These are phyloP conservation scores for Coniochaeta hoffmannii DNA, from an alignment of 2,329 filamentous ascomycete genomes.

Conservation along the genomic window DNA sequence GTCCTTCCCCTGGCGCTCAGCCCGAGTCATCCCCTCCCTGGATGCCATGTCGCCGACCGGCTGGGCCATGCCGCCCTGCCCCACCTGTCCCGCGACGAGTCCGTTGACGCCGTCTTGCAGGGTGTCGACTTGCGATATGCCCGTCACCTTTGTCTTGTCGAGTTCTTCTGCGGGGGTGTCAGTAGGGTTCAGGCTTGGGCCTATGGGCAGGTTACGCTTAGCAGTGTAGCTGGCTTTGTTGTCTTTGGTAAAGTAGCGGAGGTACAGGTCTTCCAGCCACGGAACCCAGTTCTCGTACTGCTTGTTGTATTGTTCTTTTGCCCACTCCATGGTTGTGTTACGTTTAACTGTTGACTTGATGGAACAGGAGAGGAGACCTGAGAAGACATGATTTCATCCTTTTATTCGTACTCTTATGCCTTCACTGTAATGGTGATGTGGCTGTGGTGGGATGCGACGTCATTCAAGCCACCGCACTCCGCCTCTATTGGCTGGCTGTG, in stretches of 20 bases:
- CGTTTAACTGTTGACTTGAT: neutral
- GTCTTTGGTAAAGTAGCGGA: slow-evolving; percentile 66
- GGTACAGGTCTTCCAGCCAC: slow-evolving; percentile 67
- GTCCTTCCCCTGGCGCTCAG: slow-evolving; percentile 57
- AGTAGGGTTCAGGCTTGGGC: slow-evolving; percentile 2
- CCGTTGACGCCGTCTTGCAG: slow-evolving; percentile 61
- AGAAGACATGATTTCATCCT: too few species aligned
- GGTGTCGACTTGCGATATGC: slow-evolving; percentile 57
- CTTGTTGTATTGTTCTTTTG: slow-evolving; percentile 57
- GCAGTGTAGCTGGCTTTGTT: slow-evolving; percentile 68
- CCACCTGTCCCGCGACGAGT: slow-evolving; percentile 55
- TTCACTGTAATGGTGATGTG: neutral
- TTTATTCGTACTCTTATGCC: too few species aligned
- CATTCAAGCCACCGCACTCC: neutral
- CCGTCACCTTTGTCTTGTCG: slow-evolving; percentile 62
- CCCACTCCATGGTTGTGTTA: slow-evolving; percentile 35
- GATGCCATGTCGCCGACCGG: slow-evolving; percentile 55
- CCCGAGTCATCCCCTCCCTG: slow-evolving; percentile 59
- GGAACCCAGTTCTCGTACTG: slow-evolving; percentile 72
- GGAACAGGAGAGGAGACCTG: neutral
- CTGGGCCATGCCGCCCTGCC: slow-evolving; percentile 59
- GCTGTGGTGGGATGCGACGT: neutral
- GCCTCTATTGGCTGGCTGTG: neutral
- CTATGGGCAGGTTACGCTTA: slow-evolving; percentile 43
- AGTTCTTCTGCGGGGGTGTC: slow-evolving; percentile 47